Evolutionary conservation across 1,139 yeast genomes (phyloP).

Genomic region (Meyerozyma elateridarum): DNA sequence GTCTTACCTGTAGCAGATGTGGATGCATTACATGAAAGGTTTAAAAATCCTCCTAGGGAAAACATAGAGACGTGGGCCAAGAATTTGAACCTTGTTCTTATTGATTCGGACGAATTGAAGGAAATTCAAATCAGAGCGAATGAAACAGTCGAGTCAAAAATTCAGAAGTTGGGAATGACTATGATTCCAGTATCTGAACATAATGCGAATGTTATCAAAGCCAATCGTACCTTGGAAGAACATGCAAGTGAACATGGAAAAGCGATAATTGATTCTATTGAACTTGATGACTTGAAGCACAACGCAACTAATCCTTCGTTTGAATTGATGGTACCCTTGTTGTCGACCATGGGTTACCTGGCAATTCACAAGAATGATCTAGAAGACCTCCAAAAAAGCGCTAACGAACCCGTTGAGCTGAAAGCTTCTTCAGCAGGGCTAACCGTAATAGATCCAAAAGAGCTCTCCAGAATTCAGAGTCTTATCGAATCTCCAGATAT

Average conservation of each 20-base stretch:
- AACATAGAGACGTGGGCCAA: too few relatives aligned
- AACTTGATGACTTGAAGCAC: constrained; percentile 8
- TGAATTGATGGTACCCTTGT: neutral
- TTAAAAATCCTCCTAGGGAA: neutral
- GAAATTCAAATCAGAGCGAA: neutral
- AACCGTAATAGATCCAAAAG: neutral
- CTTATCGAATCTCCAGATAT: neutral
- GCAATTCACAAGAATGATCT: neutral
- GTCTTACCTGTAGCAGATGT: neutral
- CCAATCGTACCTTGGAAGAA: constrained; percentile 13
- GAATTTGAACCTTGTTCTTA: neutral
- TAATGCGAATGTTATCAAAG: constrained; percentile 9
- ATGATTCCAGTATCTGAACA: neutral
- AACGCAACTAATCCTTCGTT: constrained; percentile 10
- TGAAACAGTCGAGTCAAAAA: neutral
- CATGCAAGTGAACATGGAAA: constrained; percentile 8
- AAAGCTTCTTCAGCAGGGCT: neutral
- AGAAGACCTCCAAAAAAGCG: neutral
- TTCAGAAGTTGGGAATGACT: neutral
- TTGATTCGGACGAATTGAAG: neutral
- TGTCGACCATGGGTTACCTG: neutral
- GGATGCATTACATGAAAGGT: neutral
- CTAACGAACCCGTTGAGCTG: neutral
- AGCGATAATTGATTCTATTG: constrained; percentile 8
- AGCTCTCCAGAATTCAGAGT: neutral